A percentile compares a stretch with the other conserved stretches of the same genome.
These are phyloP conservation scores for Fragaria vesca DNA, from an alignment of 306 rosid genomes.

Conservation along the genomic window DNA sequence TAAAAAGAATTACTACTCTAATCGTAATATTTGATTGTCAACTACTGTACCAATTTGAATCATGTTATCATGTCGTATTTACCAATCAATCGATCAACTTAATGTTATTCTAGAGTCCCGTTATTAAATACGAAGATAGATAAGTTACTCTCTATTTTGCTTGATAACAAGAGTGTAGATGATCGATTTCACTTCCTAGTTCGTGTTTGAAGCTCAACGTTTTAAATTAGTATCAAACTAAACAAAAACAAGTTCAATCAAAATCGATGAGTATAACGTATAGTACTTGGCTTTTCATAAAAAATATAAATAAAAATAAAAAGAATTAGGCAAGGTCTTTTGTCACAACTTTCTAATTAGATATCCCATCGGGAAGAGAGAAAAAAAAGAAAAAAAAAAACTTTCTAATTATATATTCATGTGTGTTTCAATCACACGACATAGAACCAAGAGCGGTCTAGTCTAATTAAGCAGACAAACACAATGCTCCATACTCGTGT, in stretches of 20 bases:
- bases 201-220: neutral
- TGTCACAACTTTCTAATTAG: neutral
- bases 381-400: too few relatives aligned
- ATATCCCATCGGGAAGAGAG: neutral
- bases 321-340: neutral
- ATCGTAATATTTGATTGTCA: too few relatives aligned
- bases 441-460: neutral
- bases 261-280: too few relatives aligned
- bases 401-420: neutral
- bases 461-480: neutral
- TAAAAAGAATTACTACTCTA: too few relatives aligned
- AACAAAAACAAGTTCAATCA: neutral
- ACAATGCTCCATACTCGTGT: constrained; percentile 7
- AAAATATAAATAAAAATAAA: neutral
- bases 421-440: neutral
- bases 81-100: too few relatives aligned
- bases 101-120: too few relatives aligned
- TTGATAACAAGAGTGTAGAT: too few relatives aligned
- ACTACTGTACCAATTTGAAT: too few relatives aligned
- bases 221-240: neutral
- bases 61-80: too few relatives aligned
- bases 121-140: too few relatives aligned
- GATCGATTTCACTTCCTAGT: neutral
- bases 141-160: too few relatives aligned
- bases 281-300: neutral